Percentiles rank a stretch among this genome's conserved stretches.
phyloP scores from a whole-genome alignment of 2,329 filamentous ascomycete species.

The Teratosphaeria zuluensis region DNA sequence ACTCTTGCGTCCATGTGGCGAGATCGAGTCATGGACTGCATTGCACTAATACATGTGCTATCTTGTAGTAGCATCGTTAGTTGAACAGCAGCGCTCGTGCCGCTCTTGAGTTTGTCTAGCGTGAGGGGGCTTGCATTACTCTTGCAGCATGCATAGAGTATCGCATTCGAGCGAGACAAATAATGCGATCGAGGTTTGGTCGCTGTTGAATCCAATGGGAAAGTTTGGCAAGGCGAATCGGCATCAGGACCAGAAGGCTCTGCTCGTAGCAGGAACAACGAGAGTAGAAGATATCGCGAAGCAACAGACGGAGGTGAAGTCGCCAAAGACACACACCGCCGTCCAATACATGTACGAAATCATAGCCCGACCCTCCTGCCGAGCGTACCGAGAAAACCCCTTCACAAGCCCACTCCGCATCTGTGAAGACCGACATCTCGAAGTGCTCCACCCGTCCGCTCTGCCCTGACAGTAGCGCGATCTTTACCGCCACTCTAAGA shows the following conservation, averaged over 20 bases:
- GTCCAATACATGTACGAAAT: not conserved
- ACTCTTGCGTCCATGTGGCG: not conserved
- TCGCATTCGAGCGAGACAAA: too few species aligned
- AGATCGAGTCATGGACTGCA: not conserved
- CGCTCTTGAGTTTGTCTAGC: not conserved
- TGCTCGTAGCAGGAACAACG: too few species aligned
- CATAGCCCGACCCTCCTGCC: not conserved
- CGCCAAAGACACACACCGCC: not conserved
- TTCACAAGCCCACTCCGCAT: not conserved
- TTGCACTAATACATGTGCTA: not conserved
- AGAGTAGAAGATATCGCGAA: too few species aligned
- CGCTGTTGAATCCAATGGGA: too few species aligned
- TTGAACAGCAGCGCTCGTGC: not conserved
- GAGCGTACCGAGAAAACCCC: not conserved
- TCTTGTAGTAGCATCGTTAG: not conserved
- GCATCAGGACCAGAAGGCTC: not conserved
- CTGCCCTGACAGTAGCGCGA: slow-evolving; percentile 2
- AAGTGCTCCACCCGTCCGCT: not conserved
- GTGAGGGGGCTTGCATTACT: not conserved
- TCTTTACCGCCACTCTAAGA: not conserved
- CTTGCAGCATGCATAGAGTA: not conserved
- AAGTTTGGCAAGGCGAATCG: too few species aligned
- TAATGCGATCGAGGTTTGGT: too few species aligned
- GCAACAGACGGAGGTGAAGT: not conserved
- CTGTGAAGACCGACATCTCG: not conserved